Evolutionary conservation across 768 basidiomycete genomes (phyloP).

Genomic region (Macrolepiota fuliginosa): DNA sequence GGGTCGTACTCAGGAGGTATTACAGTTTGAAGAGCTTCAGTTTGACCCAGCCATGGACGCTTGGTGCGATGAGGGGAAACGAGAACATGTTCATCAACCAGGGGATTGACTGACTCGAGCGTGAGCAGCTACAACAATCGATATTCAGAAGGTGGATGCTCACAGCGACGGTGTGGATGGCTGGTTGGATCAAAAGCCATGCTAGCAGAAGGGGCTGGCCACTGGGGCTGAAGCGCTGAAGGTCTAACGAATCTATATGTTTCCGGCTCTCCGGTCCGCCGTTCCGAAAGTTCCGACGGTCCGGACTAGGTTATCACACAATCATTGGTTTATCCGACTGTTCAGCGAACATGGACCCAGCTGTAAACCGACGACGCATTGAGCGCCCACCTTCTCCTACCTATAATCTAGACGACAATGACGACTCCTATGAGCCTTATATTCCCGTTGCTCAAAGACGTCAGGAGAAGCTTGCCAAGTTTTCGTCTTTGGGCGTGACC

Average conservation of each 20-base stretch:
- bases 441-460: slow-evolving; percentile 84
- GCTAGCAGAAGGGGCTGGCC: background rate
- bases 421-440: slow-evolving; percentile 78
- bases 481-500: slow-evolving; percentile 59
- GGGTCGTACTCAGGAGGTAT: slow-evolving; percentile 65
- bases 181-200: slow-evolving; percentile 14
- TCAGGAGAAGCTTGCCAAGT: slow-evolving; percentile 74
- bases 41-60: slow-evolving; percentile 90
- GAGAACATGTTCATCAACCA: slow-evolving; percentile 72
- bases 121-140: slow-evolving; percentile 4
- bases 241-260: background rate
- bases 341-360: slow-evolving; percentile 27
- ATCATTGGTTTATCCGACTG: background rate
- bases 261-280: background rate
- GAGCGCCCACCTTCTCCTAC: slow-evolving; percentile 58
- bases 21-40: slow-evolving; percentile 57
- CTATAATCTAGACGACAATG: slow-evolving; percentile 62
- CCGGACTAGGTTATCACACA: background rate
- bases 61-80: slow-evolving; percentile 90
- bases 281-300: background rate
- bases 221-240: background rate
- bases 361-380: slow-evolving; percentile 47
- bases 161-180: slow-evolving; percentile 74
- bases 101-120: slow-evolving; percentile 63
- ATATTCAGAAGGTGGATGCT: slow-evolving; percentile 20